phyloP scores from a whole-genome alignment of 2,329 filamentous ascomycete species.

The Calycina herbarum region DNA sequence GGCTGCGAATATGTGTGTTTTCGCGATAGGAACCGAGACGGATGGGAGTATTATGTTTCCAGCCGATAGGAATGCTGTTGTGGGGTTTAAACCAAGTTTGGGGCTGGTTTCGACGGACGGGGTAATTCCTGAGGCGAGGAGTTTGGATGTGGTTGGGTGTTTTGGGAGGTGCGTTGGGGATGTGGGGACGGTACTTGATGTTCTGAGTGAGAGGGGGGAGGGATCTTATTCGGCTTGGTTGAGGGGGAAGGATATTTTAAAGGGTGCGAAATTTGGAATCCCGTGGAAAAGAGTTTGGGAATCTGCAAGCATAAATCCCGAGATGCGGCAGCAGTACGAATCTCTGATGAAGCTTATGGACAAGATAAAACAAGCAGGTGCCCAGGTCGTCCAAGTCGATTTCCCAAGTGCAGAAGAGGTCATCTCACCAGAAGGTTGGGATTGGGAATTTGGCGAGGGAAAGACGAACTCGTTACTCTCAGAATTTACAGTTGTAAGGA shows the following conservation, averaged over 20 bases:
- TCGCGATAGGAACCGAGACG: slow-evolving; percentile 72
- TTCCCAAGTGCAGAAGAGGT: slow-evolving; percentile 47
- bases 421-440: slow-evolving; percentile 67
- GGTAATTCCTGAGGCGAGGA: background rate
- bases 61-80: slow-evolving; percentile 65
- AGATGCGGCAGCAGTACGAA: background rate
- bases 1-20: slow-evolving; percentile 60
- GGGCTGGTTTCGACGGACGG: slow-evolving; percentile 50
- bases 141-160: background rate
- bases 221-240: background rate
- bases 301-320: slow-evolving; percentile 15
- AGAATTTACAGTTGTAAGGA: slow-evolving; percentile 72
- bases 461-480: slow-evolving; percentile 69
- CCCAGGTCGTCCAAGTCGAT: slow-evolving; percentile 61
- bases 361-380: slow-evolving; percentile 60
- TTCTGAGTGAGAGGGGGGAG: background rate
- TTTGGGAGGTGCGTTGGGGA: background rate
- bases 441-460: slow-evolving; percentile 68
- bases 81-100: slow-evolving; percentile 76
- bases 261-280: slow-evolving; percentile 52
- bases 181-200: background rate
- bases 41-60: slow-evolving; percentile 73
- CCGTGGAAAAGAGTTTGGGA: slow-evolving; percentile 74
- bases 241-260: background rate
- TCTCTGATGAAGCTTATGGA: slow-evolving; percentile 42